Percentiles rank a stretch among this genome's conserved stretches.
Conservation (phyloP, 78 protist species). For the slime mould (Dictyostelium discoideum) region DNA sequence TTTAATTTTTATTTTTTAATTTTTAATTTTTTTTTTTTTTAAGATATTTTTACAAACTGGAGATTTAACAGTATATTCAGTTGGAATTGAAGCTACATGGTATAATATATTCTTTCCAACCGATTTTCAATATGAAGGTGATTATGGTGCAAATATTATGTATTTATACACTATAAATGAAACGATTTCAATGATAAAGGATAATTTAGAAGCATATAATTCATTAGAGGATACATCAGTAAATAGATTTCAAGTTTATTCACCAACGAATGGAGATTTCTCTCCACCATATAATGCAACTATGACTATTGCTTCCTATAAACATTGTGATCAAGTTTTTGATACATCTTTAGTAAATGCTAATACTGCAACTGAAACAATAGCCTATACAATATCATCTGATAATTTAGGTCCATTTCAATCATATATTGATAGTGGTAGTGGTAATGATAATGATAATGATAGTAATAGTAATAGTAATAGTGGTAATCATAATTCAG, state of each 20-base stretch:
- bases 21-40: background rate
- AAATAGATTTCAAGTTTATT: constrained; percentile 21
- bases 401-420: constrained; percentile 65
- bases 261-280: constrained; percentile 24
- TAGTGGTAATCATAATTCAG: background rate
- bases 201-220: constrained; percentile 47
- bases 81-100: constrained; percentile 61
- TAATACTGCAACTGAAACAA: background rate
- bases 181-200: background rate
- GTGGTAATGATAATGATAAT: background rate
- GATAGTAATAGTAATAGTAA: background rate
- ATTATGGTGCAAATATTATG: constrained; percentile 38
- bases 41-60: constrained; percentile 75
- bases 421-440: background rate
- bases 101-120: constrained; percentile 59
- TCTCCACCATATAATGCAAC: constrained; percentile 62
- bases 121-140: constrained; percentile 62
- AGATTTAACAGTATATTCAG: constrained; percentile 55
- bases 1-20: background rate
- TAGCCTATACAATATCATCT: background rate
- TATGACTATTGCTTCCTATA: constrained; percentile 20
- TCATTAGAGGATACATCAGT: constrained; percentile 14
- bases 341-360: constrained; percentile 41
- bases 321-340: constrained; percentile 67
- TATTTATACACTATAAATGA: constrained; percentile 53